Percentiles rank a stretch among this genome's conserved stretches.
Conservation (phyloP, 1,284 basidiomycete species). For the Tranzscheliella williamsii region DNA sequence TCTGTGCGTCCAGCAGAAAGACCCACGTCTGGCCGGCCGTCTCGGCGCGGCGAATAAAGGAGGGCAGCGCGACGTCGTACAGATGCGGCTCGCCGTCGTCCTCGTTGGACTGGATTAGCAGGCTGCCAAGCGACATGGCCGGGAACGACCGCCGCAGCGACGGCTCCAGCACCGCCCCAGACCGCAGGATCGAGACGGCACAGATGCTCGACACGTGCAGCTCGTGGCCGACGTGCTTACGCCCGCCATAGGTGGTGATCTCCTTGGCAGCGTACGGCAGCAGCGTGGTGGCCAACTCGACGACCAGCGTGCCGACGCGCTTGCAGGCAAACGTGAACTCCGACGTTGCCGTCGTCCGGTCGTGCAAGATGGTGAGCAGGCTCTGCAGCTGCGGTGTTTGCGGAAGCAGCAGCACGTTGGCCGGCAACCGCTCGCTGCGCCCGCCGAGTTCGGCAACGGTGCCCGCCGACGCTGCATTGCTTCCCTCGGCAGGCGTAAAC, state of each 20-base stretch:
- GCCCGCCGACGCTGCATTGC: background rate
- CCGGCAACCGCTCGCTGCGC: slow-evolving; percentile 23
- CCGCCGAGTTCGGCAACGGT: background rate
- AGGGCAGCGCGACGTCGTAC: slow-evolving; percentile 78
- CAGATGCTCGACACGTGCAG: slow-evolving; percentile 71
- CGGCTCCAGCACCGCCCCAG: slow-evolving; percentile 85
- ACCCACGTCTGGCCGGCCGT: slow-evolving; percentile 73
- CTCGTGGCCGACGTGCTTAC: slow-evolving; percentile 70
- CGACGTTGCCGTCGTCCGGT: slow-evolving; percentile 68
- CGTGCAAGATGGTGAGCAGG: slow-evolving; percentile 76
- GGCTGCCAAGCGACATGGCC: slow-evolving; percentile 81
- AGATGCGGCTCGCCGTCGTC: slow-evolving; percentile 84
- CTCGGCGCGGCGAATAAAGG: slow-evolving; percentile 50
- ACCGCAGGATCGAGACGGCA: slow-evolving; percentile 80
- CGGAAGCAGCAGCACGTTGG: slow-evolving; percentile 72
- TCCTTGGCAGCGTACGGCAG: slow-evolving; percentile 73
- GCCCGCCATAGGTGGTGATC: slow-evolving; percentile 70
- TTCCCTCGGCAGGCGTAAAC: background rate
- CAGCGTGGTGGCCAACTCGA: slow-evolving; percentile 80
- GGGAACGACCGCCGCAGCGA: slow-evolving; percentile 87
- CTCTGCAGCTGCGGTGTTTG: slow-evolving; percentile 76
- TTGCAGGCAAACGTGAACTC: slow-evolving; percentile 88
- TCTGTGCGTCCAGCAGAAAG: slow-evolving; percentile 91
- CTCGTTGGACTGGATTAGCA: slow-evolving; percentile 84
- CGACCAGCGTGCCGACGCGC: slow-evolving; percentile 78